Conservation (phyloP, 2,329 filamentous ascomycete species). For the Basipetospora chlamydospora region DNA sequence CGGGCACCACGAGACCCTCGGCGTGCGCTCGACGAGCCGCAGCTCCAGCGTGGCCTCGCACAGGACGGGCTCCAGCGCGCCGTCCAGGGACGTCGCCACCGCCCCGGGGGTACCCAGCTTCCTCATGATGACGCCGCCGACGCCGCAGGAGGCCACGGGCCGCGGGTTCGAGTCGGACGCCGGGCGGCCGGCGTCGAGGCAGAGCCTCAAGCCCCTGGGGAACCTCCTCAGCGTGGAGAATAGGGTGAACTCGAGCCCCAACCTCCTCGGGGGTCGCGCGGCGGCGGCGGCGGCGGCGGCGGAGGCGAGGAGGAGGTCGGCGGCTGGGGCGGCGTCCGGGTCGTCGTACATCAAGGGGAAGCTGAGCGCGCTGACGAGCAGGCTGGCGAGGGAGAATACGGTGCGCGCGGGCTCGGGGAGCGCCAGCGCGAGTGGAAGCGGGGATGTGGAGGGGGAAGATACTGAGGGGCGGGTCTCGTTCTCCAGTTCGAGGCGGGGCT, state of each 20-base stretch:
- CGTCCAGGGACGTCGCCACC: not conserved
- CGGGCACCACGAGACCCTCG: slow-evolving; percentile 31
- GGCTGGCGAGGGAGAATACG: slow-evolving; percentile 1
- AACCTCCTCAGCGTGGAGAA: not conserved
- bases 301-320: slow-evolving; percentile 2
- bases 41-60: slow-evolving; percentile 39
- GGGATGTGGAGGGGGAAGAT: not conserved
- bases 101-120: slow-evolving; percentile 21
- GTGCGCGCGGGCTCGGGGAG: not conserved
- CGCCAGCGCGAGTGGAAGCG: not conserved
- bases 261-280: not conserved
- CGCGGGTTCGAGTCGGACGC: not conserved
- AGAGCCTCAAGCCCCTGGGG: slow-evolving; percentile 2
- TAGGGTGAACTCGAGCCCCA: not conserved
- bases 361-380: slow-evolving; percentile 3
- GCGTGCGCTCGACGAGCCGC: slow-evolving; percentile 30
- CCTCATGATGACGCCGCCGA: slow-evolving; percentile 32
- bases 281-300: too few species aligned
- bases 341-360: slow-evolving; percentile 2
- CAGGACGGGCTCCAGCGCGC: slow-evolving; percentile 15
- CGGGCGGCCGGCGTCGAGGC: slow-evolving; percentile 1
- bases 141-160: slow-evolving; percentile 18
- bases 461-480: not conserved
- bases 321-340: not conserved
- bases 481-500: not conserved